Percentiles rank a stretch among this genome's conserved stretches.
phyloP scores from a whole-genome alignment of 2,329 filamentous ascomycete species.

The Fusarium napiforme region DNA sequence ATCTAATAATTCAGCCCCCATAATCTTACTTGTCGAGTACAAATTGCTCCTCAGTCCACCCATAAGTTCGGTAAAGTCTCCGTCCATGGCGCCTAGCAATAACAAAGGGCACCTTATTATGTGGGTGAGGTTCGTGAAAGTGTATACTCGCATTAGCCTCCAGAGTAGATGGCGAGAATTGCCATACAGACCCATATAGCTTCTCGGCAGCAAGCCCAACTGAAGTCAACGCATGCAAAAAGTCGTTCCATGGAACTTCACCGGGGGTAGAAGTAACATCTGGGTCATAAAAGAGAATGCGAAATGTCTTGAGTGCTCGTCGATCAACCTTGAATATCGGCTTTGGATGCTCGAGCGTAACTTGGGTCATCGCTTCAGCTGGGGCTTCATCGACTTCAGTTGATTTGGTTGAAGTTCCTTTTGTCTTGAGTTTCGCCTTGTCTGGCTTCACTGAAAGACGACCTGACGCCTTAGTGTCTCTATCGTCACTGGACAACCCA shows the following conservation, averaged over 20 bases:
- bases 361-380: background rate
- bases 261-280: background rate
- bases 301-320: background rate
- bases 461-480: background rate
- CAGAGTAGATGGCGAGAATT: background rate
- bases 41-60: slow-evolving; percentile 62
- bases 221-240: background rate
- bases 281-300: background rate
- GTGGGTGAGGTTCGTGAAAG: background rate
- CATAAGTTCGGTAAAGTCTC: slow-evolving; percentile 52
- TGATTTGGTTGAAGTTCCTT: background rate
- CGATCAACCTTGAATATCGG: background rate
- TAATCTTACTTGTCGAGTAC: slow-evolving; percentile 13
- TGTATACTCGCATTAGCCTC: background rate
- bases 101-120: background rate
- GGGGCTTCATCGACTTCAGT: background rate
- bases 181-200: background rate
- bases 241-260: background rate
- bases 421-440: background rate
- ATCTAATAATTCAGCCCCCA: background rate
- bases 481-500: background rate
- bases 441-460: no score
- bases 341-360: background rate
- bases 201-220: background rate
- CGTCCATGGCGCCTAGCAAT: background rate